Evolutionary conservation across 176 grass and related monocot genomes (phyloP).

Genomic region (Avena sativa): DNA sequence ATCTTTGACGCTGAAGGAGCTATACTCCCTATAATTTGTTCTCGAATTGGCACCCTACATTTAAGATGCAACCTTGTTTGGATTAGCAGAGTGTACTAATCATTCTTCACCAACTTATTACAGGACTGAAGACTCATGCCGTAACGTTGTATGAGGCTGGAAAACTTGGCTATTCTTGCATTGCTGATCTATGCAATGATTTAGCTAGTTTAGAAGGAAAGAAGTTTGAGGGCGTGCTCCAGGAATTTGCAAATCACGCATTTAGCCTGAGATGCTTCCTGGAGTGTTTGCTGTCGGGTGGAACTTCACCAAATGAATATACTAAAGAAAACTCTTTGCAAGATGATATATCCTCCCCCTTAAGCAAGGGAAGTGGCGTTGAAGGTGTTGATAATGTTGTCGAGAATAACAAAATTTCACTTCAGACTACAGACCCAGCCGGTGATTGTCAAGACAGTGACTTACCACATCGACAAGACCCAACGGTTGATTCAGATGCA

Average conservation of each 20-base stretch:
- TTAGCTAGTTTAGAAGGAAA: constrained; percentile 87
- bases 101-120: constrained; percentile 35
- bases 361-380: constrained; percentile 21
- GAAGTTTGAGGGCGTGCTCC: constrained; percentile 89
- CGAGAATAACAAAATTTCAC: constrained; percentile 25
- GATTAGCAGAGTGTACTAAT: constrained; percentile 19
- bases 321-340: constrained; percentile 40
- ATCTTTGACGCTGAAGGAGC: not conserved
- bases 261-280: constrained; percentile 92
- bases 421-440: constrained; percentile 5
- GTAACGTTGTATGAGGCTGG: constrained; percentile 96
- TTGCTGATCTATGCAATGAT: constrained; percentile 80
- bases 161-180: constrained; percentile 89
- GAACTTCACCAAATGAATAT: constrained; percentile 49
- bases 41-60: constrained; percentile 6
- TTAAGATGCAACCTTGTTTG: constrained; percentile 15
- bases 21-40: not conserved
- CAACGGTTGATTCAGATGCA: constrained; percentile 34
- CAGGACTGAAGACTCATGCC: constrained; percentile 91
- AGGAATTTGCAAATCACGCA: constrained; percentile 97
- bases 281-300: constrained; percentile 82
- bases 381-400: constrained; percentile 11
- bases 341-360: constrained; percentile 36
- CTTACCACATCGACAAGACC: constrained; percentile 22
- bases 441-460: not conserved